phyloP scores from a whole-genome alignment of 129 eudicot genomes.

The Helichrysum umbraculigerum region DNA sequence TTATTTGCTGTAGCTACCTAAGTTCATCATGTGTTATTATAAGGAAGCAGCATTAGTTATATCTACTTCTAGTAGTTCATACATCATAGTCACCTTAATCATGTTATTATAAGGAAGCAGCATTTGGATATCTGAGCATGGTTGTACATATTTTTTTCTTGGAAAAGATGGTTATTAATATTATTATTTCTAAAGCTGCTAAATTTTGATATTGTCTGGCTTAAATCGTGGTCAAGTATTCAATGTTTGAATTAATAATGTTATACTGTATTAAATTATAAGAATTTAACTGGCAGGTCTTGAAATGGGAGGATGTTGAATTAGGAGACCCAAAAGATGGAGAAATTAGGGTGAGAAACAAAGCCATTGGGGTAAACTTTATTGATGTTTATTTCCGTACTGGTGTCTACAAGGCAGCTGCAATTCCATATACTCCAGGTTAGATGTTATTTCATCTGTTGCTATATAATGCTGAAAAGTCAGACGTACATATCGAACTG shows the following conservation, averaged over 20 bases:
- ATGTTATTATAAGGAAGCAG: too few relatives aligned
- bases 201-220: not conserved
- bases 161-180: not conserved
- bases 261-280: not conserved
- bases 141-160: not conserved
- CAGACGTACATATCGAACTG: not conserved
- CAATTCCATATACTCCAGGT: conserved; percentile 86
- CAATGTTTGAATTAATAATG: not conserved
- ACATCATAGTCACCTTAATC: not conserved
- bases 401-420: conserved; percentile 75
- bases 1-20: too few relatives aligned
- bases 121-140: not conserved
- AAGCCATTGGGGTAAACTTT: conserved; percentile 87
- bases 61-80: not conserved
- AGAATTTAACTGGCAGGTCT: conserved; percentile 43
- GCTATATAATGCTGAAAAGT: not conserved
- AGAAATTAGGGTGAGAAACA: conserved; percentile 75
- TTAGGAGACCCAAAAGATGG: conserved; percentile 91
- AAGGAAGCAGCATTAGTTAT: too few relatives aligned
- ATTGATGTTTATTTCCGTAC: conserved; percentile 77
- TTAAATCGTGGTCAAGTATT: not conserved
- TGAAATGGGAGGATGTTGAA: conserved; percentile 92
- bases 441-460: conserved; percentile 5
- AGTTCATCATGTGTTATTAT: too few relatives aligned
- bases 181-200: not conserved